Evolutionary conservation across 1,284 basidiomycete genomes (phyloP), one percentile per base, ranked within the genome.

Genomic region (Leucoagaricus sp.): DNA sequence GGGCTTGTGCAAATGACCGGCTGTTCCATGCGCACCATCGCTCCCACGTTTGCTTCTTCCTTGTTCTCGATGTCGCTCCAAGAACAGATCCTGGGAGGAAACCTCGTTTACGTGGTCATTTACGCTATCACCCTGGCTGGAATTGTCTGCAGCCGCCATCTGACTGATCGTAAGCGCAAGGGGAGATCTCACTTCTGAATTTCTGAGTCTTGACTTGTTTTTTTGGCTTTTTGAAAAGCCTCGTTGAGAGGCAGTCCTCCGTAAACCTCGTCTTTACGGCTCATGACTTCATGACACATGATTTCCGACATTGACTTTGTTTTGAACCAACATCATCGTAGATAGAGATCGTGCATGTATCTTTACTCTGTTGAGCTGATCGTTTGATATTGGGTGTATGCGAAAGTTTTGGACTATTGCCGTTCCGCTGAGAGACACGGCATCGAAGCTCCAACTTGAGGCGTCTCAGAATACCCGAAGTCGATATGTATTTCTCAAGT

Each of bases 51-150:
- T 46, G 63, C 67, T n/a, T 69, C 73, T 5, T 71, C 71, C 0
- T 58, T 74, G 7, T 74, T 74, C 48, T 70, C 74, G 0, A 36
- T 72, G 1, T 72, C 72, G 1, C 48, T 69, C 40, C 58, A 71
- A 45, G 58, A 56, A 17, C 62, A 66, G 46, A 49, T 71, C 9
- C 46, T 62, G 6, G 69, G 70, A 4, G 73, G 73, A 7, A 63
- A 69, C 28, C 38, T 70, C 44, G 70, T 73, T 13, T 74, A 73
- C 44, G 49, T 55, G 31, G 53, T 66, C 23, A 51, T 71, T n/a
- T 23, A 65, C 2, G 55, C 45, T 17, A 51, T 65, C 2, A 48
- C 59, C n/a, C 7, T 64, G 15, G 46, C 49, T 15, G 64, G 64
- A 13, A 59, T 61, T 12, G 12, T 23, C 15, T 57, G 21, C 21